phyloP scores from a whole-genome alignment of 1,284 basidiomycete genomes.

The Rhizoctonia solani region DNA sequence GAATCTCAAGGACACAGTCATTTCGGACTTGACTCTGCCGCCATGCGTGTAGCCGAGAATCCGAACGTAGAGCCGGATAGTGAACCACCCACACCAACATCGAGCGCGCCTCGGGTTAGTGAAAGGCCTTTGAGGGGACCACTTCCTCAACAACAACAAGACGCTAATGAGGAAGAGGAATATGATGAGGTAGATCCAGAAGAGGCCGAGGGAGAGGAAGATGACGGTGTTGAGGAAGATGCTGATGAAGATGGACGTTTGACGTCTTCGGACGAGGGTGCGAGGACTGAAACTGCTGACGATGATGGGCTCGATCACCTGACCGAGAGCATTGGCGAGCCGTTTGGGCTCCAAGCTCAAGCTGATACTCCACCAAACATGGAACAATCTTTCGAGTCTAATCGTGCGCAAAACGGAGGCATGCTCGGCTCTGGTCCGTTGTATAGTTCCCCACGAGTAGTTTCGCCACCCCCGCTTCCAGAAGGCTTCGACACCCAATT shows the following conservation, averaged over 20 bases:
- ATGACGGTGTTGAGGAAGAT: conserved; percentile 5
- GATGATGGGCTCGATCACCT: conserved; percentile 31
- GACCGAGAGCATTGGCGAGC: conserved; percentile 23
- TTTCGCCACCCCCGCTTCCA: neutral
- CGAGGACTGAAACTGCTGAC: conserved; percentile 9
- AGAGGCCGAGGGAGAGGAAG: neutral
- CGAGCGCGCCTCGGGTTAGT: neutral
- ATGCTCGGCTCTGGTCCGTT: neutral
- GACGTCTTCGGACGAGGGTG: conserved; percentile 20
- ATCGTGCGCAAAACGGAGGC: neutral
- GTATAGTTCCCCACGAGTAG: neutral
- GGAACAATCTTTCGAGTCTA: neutral
- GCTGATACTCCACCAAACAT: neutral
- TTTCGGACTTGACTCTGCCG: neutral
- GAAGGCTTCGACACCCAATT: neutral
- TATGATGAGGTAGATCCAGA: neutral
- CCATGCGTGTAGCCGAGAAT: neutral
- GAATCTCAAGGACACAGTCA: neutral
- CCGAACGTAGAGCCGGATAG: neutral
- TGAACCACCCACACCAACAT: neutral
- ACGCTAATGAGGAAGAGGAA: neutral
- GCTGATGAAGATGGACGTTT: neutral
- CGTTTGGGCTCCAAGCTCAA: neutral
- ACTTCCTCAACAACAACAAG: neutral
- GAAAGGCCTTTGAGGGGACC: neutral